A percentile compares a stretch with the other conserved stretches of the same genome.
Conservation (phyloP, 169 alveolate species). For the Plasmodium blacklocki region DNA sequence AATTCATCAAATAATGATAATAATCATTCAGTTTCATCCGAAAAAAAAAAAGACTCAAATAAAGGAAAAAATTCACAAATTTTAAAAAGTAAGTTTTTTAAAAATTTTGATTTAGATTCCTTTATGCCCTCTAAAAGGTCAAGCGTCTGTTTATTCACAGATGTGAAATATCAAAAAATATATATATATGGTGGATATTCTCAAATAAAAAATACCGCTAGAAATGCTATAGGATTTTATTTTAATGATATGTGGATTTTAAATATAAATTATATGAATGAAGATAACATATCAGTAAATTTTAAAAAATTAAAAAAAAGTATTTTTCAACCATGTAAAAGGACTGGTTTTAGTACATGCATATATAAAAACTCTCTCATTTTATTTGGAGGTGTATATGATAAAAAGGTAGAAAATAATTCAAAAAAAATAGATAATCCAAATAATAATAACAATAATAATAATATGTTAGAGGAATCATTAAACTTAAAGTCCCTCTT, state of each 20-base stretch:
- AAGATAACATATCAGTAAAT: conserved; percentile 75
- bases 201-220: conserved; percentile 86
- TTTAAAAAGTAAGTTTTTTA: conserved; percentile 30
- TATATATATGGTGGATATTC: conserved; percentile 93
- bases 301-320: conserved; percentile 80
- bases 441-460: conserved; percentile 69
- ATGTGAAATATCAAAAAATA: conserved; percentile 77
- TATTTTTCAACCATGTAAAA: conserved; percentile 80
- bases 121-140: conserved; percentile 68
- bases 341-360: conserved; percentile 86
- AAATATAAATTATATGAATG: conserved; percentile 85
- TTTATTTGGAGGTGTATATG: conserved; percentile 92
- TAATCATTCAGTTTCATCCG: neutral
- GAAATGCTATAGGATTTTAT: conserved; percentile 87
- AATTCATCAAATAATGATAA: conserved; percentile 14
- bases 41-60: conserved; percentile 34
- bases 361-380: conserved; percentile 83
- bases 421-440: conserved; percentile 14
- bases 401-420: conserved; percentile 85
- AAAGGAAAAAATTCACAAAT: conserved; percentile 36
- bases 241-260: conserved; percentile 90
- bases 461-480: conserved; percentile 78
- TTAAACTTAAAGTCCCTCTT: conserved; percentile 82
- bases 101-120: conserved; percentile 66
- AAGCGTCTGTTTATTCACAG: conserved; percentile 49